These are phyloP conservation scores for Arbutus unedo DNA, from an alignment of 148 eudicot species.

Conservation along the genomic window DNA sequence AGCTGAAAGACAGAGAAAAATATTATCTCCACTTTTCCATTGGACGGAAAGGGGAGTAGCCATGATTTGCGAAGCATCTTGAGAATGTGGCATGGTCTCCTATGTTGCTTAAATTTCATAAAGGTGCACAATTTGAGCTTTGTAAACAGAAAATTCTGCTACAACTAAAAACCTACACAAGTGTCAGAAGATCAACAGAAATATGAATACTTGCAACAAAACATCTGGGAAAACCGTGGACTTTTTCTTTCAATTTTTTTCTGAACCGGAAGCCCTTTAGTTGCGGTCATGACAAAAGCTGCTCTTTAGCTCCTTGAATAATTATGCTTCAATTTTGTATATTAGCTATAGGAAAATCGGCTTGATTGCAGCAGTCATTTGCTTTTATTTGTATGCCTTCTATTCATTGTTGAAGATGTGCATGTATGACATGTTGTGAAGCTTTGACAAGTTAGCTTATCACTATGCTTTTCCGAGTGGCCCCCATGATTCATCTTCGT, in stretches of 20 bases:
- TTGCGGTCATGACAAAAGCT: background rate
- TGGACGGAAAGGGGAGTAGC: background rate
- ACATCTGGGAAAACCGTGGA: background rate
- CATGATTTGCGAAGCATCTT: background rate
- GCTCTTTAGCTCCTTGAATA: background rate
- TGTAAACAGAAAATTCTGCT: background rate
- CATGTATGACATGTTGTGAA: background rate
- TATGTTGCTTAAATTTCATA: background rate
- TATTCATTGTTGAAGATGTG: background rate
- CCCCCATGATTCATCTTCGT: background rate
- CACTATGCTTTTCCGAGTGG: background rate
- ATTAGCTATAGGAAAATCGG: background rate
- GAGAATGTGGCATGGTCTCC: background rate
- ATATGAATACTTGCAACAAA: background rate
- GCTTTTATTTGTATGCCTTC: background rate
- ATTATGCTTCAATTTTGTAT: background rate
- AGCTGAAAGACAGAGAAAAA: background rate
- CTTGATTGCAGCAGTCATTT: background rate
- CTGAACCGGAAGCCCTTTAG: background rate
- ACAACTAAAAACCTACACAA: background rate
- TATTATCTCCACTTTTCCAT: background rate
- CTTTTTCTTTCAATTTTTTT: background rate
- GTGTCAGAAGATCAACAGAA: background rate
- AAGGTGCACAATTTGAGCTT: background rate
- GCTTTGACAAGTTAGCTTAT: background rate